Evolutionary conservation across 306 rosid genomes (phyloP), one percentile per base, ranked within the genome.

Genomic region (Cicer bijugum): DNA sequence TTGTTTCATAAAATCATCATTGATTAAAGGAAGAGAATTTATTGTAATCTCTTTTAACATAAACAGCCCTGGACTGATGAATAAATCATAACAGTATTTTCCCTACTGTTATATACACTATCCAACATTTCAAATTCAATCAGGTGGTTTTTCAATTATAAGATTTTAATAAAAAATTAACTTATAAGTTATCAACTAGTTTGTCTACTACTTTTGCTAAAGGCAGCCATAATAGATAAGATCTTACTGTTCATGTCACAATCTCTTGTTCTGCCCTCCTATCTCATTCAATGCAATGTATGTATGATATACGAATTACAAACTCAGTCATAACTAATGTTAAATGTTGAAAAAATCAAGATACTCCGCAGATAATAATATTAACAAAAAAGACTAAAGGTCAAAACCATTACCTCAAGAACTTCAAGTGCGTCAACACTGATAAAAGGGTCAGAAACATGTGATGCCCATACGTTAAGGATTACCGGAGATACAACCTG

Each of bases 401-500:
- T 73, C 51, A 70, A 74, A n/a, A 83, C 40, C 50, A 60, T 78
- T 89, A 91, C 98, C 98, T 91, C 98, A 43, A 93, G 87, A 88
- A 91, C 92, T 75, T 93, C 98, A 77, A 93, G 86, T 69, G 93
- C 89, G 84, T 91, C 97, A 83, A 89, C 87, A 78, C 97, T 85
- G 83, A 89, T 90, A 76, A 91, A 93, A 84, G 98, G 98, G 81
- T 93, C 98, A n/a, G 85, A 88, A 76, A 93, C 78, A 67, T 93
- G 91, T 45, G 86, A 75, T 48, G 91, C 96, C 98, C 98, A 93
- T 62, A 84, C 71, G 80, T 91, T 84, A 76, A 93, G 96, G 71
- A 93, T 86, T 59, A 84, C 88, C 51, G 97, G 98, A 78, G 98
- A 85, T 81, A 93, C 81, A 67, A 86, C 67, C 72, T 82, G 83